Base-by-base conservation (phyloP, 192 early-diverging fungal genomes). In the Umbelopsis ramanniana region DNA sequence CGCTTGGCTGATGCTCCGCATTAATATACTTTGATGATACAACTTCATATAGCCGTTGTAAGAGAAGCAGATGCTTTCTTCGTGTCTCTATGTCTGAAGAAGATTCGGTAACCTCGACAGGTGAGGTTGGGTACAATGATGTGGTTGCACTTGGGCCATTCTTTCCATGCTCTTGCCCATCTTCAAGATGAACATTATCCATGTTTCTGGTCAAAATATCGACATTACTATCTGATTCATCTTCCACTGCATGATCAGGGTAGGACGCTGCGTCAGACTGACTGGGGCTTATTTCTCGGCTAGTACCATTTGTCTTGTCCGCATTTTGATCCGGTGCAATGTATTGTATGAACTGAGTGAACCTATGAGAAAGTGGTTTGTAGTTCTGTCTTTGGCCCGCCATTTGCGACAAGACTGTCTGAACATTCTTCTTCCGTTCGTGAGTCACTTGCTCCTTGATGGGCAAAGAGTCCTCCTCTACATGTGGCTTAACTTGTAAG, bases 191-290 rank as follows among this genome's bases (percentile, higher is more conserved):
- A 37, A 63, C 26, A 11, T 63, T 63, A n/a, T 63, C 57, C 57
- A 63, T 63, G 19, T 63, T 63, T 26, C 10, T 29, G 57, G 57
- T 63, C 33, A 63, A 19, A 37, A 63, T 63, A 63, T 63, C 57
- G 0, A 63, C 14, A 63, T 63, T 22, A 29, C 33, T 63, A 14
- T 63, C 57, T 2, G 35, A 19, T 1, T 63, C 57, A 54, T 54
- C 23, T 22, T 22, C 53, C 5, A 26, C 33, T 19, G 57, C 0
- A 35, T 14, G 57, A 14, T 63, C 14, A 63, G 26, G 35, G 4
- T 63, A 26, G 17, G 29, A 2, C 29, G 57, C 29, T 29, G 23
- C 15, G 33, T 22, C 12, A 24, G 26, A 29, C 2, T 63, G 24
- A 2, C 29, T 35, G 19, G 57, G 57, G 17, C 57, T 63, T 17